Base-by-base conservation (phyloP, 2,329 filamentous ascomycete genomes). In the Fusarium chaquense region DNA sequence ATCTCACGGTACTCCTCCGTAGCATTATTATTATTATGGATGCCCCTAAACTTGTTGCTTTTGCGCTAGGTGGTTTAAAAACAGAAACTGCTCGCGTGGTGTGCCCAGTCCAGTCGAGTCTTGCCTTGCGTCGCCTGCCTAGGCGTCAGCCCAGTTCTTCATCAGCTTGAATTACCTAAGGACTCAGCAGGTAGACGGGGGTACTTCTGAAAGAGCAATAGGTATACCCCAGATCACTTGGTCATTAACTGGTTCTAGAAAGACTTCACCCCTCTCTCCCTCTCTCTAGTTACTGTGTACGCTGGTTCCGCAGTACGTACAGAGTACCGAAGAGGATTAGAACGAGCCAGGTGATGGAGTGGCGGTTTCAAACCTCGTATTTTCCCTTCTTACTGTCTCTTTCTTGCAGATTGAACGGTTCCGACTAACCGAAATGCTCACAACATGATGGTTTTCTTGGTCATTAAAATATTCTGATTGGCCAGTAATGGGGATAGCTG, bases 1-100 rank as follows among this genome's bases (percentile, higher is more conserved):
- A 52, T 57, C 47, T 45, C 32, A 46, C 30, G 22, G 46, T 26
- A 50, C 47, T 35, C 49, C 33, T 35, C 49, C 33, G 49, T 41
- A 50, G 36, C n/a, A 40, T 40, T 50, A 50, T 35, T 50, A 52
- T 52, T 52, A 52, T 32, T 59, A 59, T 53, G 50, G 50, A 58
- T 43, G 41, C 57, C 41, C 50, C 57, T 56, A 59, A 59, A 56
- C 43, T 28, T 26, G 36, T 40, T 63, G 26, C 36, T 52, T 35
- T 45, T 38, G 38, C 46, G 22, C 59, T 62, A 44, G 44, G n/a
- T 26, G 49, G 32, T 55, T 35, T 63, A 59, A 69, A 73, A 74
- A 58, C 41, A 72, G 71, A 26, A 73, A 72, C 50, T 71, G 71
- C 67, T 73, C 71, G 71, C 67, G 71, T 73, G 70, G 66, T 28